A percentile compares a stretch with the other conserved stretches of the same genome.
These are phyloP conservation scores for Neonectria ditissima DNA, from an alignment of 2,329 filamentous ascomycete species.

Conservation along the genomic window DNA sequence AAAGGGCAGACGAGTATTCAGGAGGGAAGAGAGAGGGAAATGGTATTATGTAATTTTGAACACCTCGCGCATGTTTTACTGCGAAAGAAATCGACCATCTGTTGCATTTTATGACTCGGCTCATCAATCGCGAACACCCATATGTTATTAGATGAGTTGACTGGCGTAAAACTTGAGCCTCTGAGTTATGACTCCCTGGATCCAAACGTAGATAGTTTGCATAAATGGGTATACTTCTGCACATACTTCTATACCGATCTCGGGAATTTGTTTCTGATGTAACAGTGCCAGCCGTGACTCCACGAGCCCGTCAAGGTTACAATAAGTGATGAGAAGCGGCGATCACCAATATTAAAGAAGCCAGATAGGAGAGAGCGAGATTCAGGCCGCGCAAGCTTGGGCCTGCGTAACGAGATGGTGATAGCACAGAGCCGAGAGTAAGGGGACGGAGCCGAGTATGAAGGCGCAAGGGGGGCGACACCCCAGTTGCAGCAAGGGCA, in stretches of 20 bases:
- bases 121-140: no score
- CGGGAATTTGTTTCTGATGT: neutral
- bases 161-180: no score
- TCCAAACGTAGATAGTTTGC: no score
- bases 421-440: slow-evolving; percentile 16
- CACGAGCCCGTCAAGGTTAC: neutral
- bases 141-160: no score
- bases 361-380: neutral
- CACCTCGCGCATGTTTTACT: no score
- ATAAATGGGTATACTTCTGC: neutral
- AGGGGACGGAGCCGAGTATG: slow-evolving; percentile 8
- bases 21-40: no score
- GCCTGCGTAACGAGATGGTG: neutral
- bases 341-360: neutral
- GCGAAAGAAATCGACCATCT: no score
- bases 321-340: neutral
- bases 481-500: slow-evolving; percentile 13
- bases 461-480: slow-evolving; percentile 1
- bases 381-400: slow-evolving; percentile 1
- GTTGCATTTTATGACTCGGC: no score
- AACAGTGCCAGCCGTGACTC: neutral
- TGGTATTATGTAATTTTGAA: no score
- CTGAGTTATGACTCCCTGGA: no score
- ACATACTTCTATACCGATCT: neutral
- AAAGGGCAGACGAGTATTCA: no score